Evolutionary conservation across 148 eudicot species (phyloP), one percentile per base, ranked within the genome.

Genomic region (Arbutus unedo): DNA sequence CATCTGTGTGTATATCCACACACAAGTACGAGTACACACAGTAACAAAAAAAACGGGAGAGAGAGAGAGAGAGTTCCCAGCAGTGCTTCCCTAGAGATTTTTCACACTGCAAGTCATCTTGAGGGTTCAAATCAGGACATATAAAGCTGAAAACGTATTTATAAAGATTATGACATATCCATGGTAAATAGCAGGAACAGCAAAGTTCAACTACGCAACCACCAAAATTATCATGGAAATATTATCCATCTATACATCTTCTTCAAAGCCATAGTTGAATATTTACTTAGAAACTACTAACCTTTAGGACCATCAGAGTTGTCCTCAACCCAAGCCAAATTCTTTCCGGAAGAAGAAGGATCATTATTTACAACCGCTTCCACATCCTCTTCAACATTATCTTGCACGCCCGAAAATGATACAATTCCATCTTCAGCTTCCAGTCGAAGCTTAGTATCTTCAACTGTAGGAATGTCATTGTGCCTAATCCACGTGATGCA

Each of bases 301-400:
- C 98, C 92, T 86, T 85, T 87, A 80, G 98, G 95, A 79, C 95
- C 94, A 83, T 93, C 97, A 76, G 70, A 72, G 70, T 84, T 85
- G 85, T 87, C 93, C 81, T 84, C 84, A 78, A 83, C 88, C 98
- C 95, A 95, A 59, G 78, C 86, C 38, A 76, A 64, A 79, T 84
- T 82, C 50, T 76, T 85, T 59, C 70, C 86, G 72, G 90, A 81
- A 77, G 92, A 81, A 82, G 93, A 89, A 85, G 87, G 76, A 19
- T 85, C 87, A 54, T 79, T 71, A 83, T 47, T 86, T 78, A 57
- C 79, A 84, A 53, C 64, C 76, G 82, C 51, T 83, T 84, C 88
- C 66, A 38, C 86, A 86, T 81, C 85, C 74, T 86, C 88, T 79
- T 87, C 91, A 45, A 75, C 55, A 43, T n/a, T 64, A 78, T 82